Evolutionary conservation across 2,329 filamentous ascomycete species (phyloP), one percentile per base, ranked within the genome.

Genomic region (Hypoxylon sp.): DNA sequence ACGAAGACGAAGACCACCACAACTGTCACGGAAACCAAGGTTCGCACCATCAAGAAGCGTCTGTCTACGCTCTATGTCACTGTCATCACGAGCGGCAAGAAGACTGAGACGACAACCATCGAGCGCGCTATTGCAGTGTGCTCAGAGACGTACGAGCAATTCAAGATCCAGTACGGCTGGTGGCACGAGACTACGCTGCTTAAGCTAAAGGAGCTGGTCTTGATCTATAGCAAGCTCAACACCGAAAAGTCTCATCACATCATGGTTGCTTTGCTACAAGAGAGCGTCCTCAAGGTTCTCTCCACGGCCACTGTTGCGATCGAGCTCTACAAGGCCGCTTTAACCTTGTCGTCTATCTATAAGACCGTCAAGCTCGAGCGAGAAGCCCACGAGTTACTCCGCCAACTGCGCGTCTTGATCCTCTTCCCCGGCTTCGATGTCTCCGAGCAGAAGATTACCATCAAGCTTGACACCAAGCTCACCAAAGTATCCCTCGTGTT

Each of bases 381-480:
- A 57, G 72, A 80, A 59, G 79, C 80, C 36, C 71, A 78, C 45
- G 74, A 82, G 60, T 72, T 85, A 1, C 78, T 85, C 7, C 78
- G 81, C 4, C 82, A 86, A 65, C 71, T 86, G 16, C 83, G 83
- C 28, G 79, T 82, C 26, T 80, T 85, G 63, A 77, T 85, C 45
- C 80, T 85, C 57, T 82, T 84, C 63, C 80, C 81, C 18, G 78
- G 80, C 38, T 78, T 74, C 53, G 72, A 74, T 16, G 61, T 67
- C 6, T 36, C 67, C 54, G 16, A 72, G 28, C 67, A 68, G 36
- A 65, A 78, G 16, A 73, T 80, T 11, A 77, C 74, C 1, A 73
- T 83, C 66, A 78, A 78, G 61, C 65, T 83, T 9, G 71, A 78
- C 1, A 71, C 73, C 1, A 74, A 76, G 40, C 68, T 79, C 38